These are phyloP conservation scores for Podosphaera fusca DNA, from an alignment of 2,329 filamentous ascomycete genomes.

Conservation along the genomic window DNA sequence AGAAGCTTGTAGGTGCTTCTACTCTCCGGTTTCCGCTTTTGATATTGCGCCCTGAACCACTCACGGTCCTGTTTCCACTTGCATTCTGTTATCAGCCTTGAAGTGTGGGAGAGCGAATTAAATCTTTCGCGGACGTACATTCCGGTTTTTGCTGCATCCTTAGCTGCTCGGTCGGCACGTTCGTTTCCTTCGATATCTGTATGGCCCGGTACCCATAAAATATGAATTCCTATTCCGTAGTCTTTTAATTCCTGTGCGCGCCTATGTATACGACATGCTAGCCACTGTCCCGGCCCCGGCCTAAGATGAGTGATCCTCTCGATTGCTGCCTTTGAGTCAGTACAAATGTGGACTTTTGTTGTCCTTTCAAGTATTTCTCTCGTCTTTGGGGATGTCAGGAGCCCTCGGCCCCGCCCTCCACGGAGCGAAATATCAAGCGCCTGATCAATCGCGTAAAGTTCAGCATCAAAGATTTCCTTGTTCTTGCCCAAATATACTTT, in stretches of 20 bases:
- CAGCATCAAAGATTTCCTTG: not conserved
- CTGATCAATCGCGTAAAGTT: not conserved
- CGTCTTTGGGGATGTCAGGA: not conserved
- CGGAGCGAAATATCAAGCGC: not conserved
- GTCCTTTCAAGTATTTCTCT: not conserved
- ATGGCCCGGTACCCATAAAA: not conserved
- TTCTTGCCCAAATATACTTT: not conserved
- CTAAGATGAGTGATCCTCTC: not conserved
- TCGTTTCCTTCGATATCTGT: no score
- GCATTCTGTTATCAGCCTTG: no score
- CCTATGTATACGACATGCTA: not conserved
- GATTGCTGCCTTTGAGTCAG: not conserved
- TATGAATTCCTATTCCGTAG: not conserved
- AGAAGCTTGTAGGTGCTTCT: not conserved
- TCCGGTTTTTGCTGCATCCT: no score
- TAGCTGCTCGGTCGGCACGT: no score
- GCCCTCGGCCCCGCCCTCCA: not conserved
- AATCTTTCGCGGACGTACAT: no score
- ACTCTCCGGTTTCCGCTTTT: not conserved
- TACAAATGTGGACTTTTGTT: not conserved
- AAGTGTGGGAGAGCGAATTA: no score
- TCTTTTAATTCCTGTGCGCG: not conserved
- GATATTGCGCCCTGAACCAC: no score
- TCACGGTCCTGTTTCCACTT: no score
- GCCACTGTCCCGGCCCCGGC: not conserved